A percentile compares a stretch with the other conserved stretches of the same genome.
Conservation (phyloP, 75 land plant genomes). For the Ceratopteris richardii region DNA sequence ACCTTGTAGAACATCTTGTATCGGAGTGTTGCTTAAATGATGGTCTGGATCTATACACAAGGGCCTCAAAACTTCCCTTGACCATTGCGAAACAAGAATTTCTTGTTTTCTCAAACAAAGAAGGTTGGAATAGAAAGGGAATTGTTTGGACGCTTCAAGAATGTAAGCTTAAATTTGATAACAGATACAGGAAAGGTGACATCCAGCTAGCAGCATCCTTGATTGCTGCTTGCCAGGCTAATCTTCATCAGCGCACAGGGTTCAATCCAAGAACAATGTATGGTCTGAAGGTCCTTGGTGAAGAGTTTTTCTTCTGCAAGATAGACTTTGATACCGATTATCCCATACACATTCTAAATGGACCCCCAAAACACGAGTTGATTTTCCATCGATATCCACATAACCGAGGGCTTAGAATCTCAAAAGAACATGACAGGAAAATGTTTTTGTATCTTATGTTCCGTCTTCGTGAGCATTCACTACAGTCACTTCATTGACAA, state of each 20-base stretch:
- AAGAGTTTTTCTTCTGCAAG: constrained; percentile 2
- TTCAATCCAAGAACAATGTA: neutral
- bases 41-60: constrained; percentile 2
- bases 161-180: neutral
- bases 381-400: constrained; percentile 1
- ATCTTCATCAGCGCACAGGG: neutral
- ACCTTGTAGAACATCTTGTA: neutral
- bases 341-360: neutral
- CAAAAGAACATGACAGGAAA: constrained; percentile 4
- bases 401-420: neutral
- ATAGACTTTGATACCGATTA: constrained; percentile 3
- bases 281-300: constrained; percentile 4
- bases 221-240: constrained; percentile 4
- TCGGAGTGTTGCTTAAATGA: neutral
- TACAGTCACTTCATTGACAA: neutral
- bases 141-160: constrained; percentile 1
- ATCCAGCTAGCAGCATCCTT: constrained; percentile 3
- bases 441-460: neutral
- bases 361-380: neutral
- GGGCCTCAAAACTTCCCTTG: neutral
- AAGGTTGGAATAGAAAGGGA: neutral
- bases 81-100: neutral
- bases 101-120: neutral
- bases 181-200: constrained; percentile 1
- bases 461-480: neutral